Evolutionary conservation across 2,329 filamentous ascomycete genomes (phyloP), one percentile per base, ranked within the genome.

Genomic region (Colletotrichum limetticola): DNA sequence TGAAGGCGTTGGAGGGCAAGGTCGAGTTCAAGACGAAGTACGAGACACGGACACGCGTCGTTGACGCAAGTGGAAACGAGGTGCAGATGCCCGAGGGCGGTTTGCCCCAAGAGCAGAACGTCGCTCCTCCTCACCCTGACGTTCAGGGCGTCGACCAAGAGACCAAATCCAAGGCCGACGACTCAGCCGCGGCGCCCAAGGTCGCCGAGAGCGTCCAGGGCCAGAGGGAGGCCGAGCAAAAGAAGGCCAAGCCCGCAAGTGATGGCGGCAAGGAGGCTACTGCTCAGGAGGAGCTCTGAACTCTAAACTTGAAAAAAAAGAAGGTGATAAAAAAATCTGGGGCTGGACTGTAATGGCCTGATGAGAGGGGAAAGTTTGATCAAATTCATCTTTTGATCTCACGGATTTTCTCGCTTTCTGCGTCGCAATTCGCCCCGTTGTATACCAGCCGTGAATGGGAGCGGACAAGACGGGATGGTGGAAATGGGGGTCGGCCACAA

Each of bases 21-120:
- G 95, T 98, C 72, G 94, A 95, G 78, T 98, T 99, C 85, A 92
- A 97, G 85, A 98, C 97, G 14, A 93, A 93, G 76, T 98, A 98
- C 81, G 96, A 98, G 87, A 98, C 96, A n/a, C 90, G 94, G 76
- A 98, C 95, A 9, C 92, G 94, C 71, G 84, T 98, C 68, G 87
- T 98, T 53, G 95, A 98, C 82, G 90, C 90, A 65, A 82, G 91
- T 56, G 97, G 95, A 72, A 95, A 95, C 76, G 94, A 97, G 79
- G 83, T 98, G n/a, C 81, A 82, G 12, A 77, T 82, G 42, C 84
- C 85, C 16, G 80, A 82, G 28, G 86, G 83, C 52, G 85, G 81
- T 26, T 81, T 78, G 81, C 79, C 79, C 19, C 78, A 83, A 61
- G 71, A 71, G 57, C 58, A 26, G 35, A 83, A 80, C 62, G 87